Evolutionary conservation across 192 early-diverging fungal genomes (phyloP).

Genomic region (Irineochytrium annulatum): DNA sequence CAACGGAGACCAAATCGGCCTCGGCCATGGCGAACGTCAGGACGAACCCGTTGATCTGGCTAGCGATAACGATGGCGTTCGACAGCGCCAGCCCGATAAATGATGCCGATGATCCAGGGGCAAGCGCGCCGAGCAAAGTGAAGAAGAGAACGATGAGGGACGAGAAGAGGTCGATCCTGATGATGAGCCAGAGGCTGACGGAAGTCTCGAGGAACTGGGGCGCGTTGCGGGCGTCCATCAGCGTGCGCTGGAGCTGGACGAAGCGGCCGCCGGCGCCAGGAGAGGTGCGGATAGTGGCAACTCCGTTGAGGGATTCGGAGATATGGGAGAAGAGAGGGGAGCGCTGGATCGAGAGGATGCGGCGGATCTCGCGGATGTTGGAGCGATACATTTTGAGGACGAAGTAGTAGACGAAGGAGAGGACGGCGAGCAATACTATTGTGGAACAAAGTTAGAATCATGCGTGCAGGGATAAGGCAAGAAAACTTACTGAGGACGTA

Average conservation of each 20-base stretch:
- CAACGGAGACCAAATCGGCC: conserved; percentile 42
- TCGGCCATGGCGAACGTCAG: conserved; percentile 14
- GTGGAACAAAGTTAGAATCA: neutral
- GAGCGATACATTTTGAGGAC: conserved; percentile 9
- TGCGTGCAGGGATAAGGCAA: no score
- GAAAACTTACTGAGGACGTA: no score
- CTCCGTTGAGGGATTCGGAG: conserved; percentile 11
- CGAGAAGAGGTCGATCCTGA: conserved; percentile 17
- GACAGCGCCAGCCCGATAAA: conserved; percentile 8
- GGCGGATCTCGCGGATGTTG: conserved; percentile 13
- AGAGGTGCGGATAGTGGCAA: no score
- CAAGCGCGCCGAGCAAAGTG: neutral
- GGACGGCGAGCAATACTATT: conserved; percentile 6
- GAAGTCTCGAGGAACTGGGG: neutral
- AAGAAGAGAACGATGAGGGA: conserved; percentile 14
- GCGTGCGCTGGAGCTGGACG: neutral
- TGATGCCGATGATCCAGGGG: neutral
- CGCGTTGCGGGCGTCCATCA: conserved; percentile 8
- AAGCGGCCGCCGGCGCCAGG: no score
- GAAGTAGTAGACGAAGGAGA: conserved; percentile 1
- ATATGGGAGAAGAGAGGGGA: conserved; percentile 15
- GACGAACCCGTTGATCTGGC: neutral
- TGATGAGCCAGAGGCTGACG: conserved; percentile 12
- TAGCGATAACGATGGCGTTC: neutral
- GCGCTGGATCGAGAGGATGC: conserved; percentile 12